Percentiles rank a stretch among this genome's conserved stretches.
phyloP scores from a whole-genome alignment of 148 eudicot species.

The Rhododendron williamsianum region DNA sequence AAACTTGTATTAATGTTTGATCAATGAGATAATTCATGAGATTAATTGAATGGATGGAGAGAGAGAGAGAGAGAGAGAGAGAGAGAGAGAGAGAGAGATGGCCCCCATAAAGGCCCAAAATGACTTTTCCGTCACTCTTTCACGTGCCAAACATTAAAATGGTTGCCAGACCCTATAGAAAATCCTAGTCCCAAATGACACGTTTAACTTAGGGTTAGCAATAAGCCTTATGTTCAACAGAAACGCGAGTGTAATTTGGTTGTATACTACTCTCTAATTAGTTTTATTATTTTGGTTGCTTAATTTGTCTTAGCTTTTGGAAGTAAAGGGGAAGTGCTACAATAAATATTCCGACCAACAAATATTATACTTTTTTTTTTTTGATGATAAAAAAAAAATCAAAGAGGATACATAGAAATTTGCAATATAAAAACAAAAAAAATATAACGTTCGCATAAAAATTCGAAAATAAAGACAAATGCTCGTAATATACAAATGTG shows the following conservation, averaged over 20 bases:
- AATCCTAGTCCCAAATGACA: not conserved
- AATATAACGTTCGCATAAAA: too few relatives aligned
- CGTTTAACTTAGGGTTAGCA: slow-evolving; percentile 4
- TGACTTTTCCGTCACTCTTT: slow-evolving; percentile 3
- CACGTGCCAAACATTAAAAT: slow-evolving; percentile 7
- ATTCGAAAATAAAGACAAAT: too few relatives aligned
- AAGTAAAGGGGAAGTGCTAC: too few relatives aligned
- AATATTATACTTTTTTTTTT: too few relatives aligned
- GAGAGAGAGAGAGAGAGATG: slow-evolving; percentile 5
- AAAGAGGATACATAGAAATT: too few relatives aligned
- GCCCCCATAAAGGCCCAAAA: slow-evolving; percentile 5
- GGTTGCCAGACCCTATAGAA: not conserved
- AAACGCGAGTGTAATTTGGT: not conserved
- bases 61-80: not conserved
- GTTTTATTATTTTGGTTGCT: not conserved
- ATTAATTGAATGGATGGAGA: not conserved
- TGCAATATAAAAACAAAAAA: too few relatives aligned
- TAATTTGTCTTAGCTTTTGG: too few relatives aligned
- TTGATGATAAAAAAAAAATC: too few relatives aligned
- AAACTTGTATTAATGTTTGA: not conserved
- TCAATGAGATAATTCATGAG: not conserved
- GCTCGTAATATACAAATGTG: too few relatives aligned
- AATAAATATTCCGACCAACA: too few relatives aligned
- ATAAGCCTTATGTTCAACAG: not conserved
- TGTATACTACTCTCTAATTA: not conserved